Evolutionary conservation across 2,329 filamentous ascomycete genomes (phyloP).

Genomic region (Thelonectria olida): DNA sequence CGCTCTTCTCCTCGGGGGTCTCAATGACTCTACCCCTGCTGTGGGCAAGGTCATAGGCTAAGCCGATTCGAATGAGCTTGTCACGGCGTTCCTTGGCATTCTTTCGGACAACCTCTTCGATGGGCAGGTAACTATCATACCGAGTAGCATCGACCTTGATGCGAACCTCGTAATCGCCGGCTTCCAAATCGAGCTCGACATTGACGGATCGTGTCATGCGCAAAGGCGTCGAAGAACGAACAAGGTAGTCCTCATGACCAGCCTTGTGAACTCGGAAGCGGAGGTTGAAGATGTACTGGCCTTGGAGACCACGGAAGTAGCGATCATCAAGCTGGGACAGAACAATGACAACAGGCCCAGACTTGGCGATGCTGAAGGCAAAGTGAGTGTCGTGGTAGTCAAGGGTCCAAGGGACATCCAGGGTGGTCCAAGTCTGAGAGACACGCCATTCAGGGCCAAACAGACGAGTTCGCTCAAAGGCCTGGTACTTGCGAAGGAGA

Average conservation of each 20-base stretch:
- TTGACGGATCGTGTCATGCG: constrained; percentile 79
- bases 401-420: constrained; percentile 64
- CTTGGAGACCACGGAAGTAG: constrained; percentile 66
- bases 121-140: constrained; percentile 55
- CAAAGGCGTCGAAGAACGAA: constrained; percentile 62
- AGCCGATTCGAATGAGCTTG: constrained; percentile 77
- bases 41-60: constrained; percentile 76
- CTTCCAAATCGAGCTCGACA: constrained; percentile 77
- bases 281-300: constrained; percentile 64
- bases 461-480: constrained; percentile 66
- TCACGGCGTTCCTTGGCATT: constrained; percentile 71
- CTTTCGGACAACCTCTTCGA: constrained; percentile 74
- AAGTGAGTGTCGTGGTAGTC: constrained; percentile 65
- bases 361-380: constrained; percentile 57
- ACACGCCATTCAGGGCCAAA: constrained; percentile 65
- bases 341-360: constrained; percentile 63
- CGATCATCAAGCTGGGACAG: constrained; percentile 66
- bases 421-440: constrained; percentile 57
- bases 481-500: constrained; percentile 66
- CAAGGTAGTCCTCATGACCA: constrained; percentile 61
- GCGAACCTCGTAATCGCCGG: constrained; percentile 78
- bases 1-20: constrained; percentile 57
- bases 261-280: constrained; percentile 63
- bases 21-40: constrained; percentile 67
- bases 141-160: constrained; percentile 78